Base-by-base conservation (phyloP, 495 filamentous ascomycete genomes). In the Darksidea phi region DNA sequence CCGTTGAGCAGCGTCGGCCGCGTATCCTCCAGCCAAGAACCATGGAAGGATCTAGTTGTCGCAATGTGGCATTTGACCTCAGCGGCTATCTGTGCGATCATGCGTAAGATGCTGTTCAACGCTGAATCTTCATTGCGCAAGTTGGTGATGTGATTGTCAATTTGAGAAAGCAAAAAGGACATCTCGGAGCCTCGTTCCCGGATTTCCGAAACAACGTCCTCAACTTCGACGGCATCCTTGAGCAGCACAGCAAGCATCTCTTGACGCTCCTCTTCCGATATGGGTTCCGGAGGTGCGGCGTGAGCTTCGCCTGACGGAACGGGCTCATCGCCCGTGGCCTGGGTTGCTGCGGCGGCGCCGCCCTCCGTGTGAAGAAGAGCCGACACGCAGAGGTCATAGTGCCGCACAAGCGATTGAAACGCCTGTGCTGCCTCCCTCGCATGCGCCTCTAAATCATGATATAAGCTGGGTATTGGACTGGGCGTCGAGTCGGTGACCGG, bases 341-440 rank as follows among this genome's bases (percentile, higher is more conserved):
- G 82, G 78, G 70, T 64, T 38, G 86, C 82, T 6, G 90, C 90
- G 17, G 87, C 86, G 20, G 82, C 84, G 12, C 91, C 91, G 23
- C 92, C 94, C 76, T 97, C 92, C 1, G 93, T 96, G 59, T 93
- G 88, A 63, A 90, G 88, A 26, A 97, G 86, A 0, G 95, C 95
- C 2, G 85, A 91, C 20, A 94, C 90, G 69, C 94, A 98, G 55
- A 95, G 84, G 73, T 98, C 94, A 67, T 95, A 97, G 74, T 98
- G 95, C 13, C 79, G 79, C n/a, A 90, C 91, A 20, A 98, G 78
- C 1, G 87, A 88, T 64, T 93, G 84, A 0, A 98, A 80, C 20
- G 89, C 77, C 50, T 83, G 77, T 26, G 91, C 94, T 88, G 96
- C 94, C 61, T 86, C 86, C 63, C 86, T 84, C 0, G 94, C 92